These are phyloP conservation scores for Botrytis squamosa DNA, from an alignment of 2,329 filamentous ascomycete genomes.

Conservation along the genomic window DNA sequence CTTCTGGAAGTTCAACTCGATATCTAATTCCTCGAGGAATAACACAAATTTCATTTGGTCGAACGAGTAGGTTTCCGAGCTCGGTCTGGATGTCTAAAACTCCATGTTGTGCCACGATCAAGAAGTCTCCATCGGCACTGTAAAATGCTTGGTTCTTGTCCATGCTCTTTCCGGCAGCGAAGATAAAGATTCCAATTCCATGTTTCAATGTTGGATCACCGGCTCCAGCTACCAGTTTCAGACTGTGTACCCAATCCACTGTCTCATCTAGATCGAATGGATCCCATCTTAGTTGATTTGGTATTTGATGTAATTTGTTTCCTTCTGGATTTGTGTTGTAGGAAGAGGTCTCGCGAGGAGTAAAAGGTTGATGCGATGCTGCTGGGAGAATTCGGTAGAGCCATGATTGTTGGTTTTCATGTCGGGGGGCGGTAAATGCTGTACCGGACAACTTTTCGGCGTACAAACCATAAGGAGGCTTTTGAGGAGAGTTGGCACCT, in stretches of 20 bases:
- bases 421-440: conserved; percentile 55
- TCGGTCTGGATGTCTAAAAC: conserved; percentile 75
- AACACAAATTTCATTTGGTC: conserved; percentile 75
- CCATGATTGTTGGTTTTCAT: conserved; percentile 58
- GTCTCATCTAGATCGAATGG: conserved; percentile 68
- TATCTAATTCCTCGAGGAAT: conserved; percentile 74
- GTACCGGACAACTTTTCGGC: conserved; percentile 62
- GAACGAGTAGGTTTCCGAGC: conserved; percentile 70
- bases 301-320: conserved; percentile 62
- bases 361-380: conserved; percentile 51
- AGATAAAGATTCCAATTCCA: conserved; percentile 78
- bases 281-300: conserved; percentile 78
- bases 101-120: conserved; percentile 75
- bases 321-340: conserved; percentile 44
- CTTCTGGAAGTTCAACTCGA: conserved; percentile 63
- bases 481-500: conserved; percentile 68
- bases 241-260: conserved; percentile 64
- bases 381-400: conserved; percentile 56
- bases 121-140: conserved; percentile 76
- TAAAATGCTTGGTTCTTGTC: conserved; percentile 72
- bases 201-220: conserved; percentile 78
- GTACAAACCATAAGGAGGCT: conserved; percentile 66
- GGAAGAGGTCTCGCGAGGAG: conserved; percentile 45
- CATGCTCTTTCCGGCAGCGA: conserved; percentile 78
- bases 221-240: conserved; percentile 69